Percentiles rank a stretch among this genome's conserved stretches.
Evolutionary conservation across 2,329 filamentous ascomycete genomes (phyloP).

Genomic region (Corynespora cassiicola): DNA sequence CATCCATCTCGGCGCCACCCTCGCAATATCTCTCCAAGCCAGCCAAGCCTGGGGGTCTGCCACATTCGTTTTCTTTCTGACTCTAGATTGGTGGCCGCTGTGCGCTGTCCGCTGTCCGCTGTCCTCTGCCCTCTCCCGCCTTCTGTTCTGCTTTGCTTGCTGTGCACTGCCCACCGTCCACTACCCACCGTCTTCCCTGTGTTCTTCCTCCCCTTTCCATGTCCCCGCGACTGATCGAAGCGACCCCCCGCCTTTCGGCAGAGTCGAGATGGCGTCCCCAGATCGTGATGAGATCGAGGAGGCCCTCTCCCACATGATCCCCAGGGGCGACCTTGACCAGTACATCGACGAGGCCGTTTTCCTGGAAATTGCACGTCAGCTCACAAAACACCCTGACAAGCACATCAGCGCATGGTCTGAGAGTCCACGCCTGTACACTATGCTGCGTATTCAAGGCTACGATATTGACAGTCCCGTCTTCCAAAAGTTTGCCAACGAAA

Average conservation of each 20-base stretch:
- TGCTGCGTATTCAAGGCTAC: conserved; percentile 26
- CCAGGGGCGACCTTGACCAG: conserved; percentile 15
- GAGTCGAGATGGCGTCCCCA: conserved; percentile 10
- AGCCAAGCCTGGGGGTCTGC: too few relatives aligned
- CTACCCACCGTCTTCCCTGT: too few relatives aligned
- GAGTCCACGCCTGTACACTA: conserved; percentile 20
- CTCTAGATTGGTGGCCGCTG: too few relatives aligned
- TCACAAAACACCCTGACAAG: conserved; percentile 19
- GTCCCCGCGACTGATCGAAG: conserved; percentile 3
- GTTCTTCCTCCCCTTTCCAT: conserved; percentile 5
- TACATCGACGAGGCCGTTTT: conserved; percentile 27
- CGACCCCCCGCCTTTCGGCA: conserved; percentile 2
- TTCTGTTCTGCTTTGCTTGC: too few relatives aligned
- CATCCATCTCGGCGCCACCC: too few relatives aligned
- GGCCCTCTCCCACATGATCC: conserved; percentile 16
- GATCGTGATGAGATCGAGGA: conserved; percentile 17
- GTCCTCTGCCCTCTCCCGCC: too few relatives aligned
- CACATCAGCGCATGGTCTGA: conserved; percentile 15
- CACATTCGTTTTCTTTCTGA: too few relatives aligned
- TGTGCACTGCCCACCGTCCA: too few relatives aligned
- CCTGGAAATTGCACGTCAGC: conserved; percentile 15
- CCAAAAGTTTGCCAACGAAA: conserved; percentile 15
- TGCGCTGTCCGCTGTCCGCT: too few relatives aligned
- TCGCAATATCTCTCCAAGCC: too few relatives aligned
- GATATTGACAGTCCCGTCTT: conserved; percentile 16